A percentile compares a stretch with the other conserved stretches of the same genome.
These are phyloP conservation scores for Wilcoxina mikolae DNA, from an alignment of 495 filamentous ascomycete genomes.

Conservation along the genomic window DNA sequence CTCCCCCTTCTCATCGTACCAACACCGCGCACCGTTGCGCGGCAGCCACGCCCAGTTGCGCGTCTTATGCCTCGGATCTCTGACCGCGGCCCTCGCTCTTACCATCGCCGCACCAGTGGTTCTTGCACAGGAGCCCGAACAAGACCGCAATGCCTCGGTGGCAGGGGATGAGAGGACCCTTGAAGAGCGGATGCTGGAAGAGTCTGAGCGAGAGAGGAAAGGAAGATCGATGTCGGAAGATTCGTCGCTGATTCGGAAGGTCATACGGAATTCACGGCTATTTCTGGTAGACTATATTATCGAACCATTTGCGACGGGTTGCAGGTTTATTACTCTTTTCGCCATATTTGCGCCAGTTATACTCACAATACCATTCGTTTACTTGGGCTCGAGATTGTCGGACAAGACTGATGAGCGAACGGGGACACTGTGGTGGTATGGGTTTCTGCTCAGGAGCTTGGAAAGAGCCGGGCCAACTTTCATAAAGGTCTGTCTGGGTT, in stretches of 20 bases:
- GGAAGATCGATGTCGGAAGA: constrained; percentile 9
- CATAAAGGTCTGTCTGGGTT: constrained; percentile 58
- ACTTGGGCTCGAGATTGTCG: constrained; percentile 49
- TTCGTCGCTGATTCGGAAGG: constrained; percentile 7
- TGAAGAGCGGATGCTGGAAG: constrained; percentile 25
- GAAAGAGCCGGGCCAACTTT: constrained; percentile 90
- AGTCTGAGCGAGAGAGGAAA: constrained; percentile 16
- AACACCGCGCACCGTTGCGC: background rate
- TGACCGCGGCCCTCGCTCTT: background rate
- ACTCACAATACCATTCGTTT: constrained; percentile 60
- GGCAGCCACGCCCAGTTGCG: background rate
- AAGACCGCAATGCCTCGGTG: background rate
- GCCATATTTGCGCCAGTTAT: constrained; percentile 87
- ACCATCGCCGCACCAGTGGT: background rate
- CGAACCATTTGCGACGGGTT: constrained; percentile 77
- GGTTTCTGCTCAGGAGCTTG: constrained; percentile 75
- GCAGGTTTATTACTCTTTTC: constrained; percentile 70
- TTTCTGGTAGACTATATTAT: constrained; percentile 26
- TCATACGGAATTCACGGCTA: constrained; percentile 3
- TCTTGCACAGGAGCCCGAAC: background rate
- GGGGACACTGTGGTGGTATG: constrained; percentile 92
- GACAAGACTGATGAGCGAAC: constrained; percentile 51
- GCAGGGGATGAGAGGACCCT: constrained; percentile 9
- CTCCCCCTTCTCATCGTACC: too few relatives aligned
- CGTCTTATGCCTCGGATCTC: background rate